Base-by-base conservation (phyloP, 202 grass and related monocot genomes). In the Brachypodium distachyon region DNA sequence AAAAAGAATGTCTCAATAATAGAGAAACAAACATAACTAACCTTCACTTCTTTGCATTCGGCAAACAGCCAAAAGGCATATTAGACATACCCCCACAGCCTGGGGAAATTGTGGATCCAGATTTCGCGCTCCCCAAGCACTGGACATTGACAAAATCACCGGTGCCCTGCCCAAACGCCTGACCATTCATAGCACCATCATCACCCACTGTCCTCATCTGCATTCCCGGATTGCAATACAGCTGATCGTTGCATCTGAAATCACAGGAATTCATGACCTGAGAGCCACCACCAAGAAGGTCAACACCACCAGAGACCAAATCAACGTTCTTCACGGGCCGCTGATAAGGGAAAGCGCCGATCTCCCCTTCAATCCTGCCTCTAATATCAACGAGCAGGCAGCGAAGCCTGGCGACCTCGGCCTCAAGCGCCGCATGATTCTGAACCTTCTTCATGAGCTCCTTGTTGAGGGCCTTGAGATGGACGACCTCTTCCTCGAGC, bases 321-420 rank as follows among this genome's bases (percentile, higher is more conserved):
- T 87, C 72, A 1, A 61, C 55, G 60, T 39, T 54, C 72, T 79
- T 94, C 9, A 61, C 38, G 3, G 66, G 80, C 18, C 82, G 92
- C 39, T 88, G 87, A 66, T 95, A 98, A 21, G 95, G 91, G 78
- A 98, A 98, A 18, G 85, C 58, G 7, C 91, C 95, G 33, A 98
- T 92, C 85, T 98, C 95, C 13, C 91, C 95, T 74, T 98, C 95
- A 54, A 98, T 98, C 69, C 95, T 94, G 41, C 91, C 95, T 50
- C 91, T 92, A 48, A 98, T 84, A 55, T 95, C 95, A 40, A 98
- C 91, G 72, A 95, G 87, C 29, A 98, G 81, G 67, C 91, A 98
- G 32, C 80, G 86, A 7, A 98, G 91, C 70, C 95, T 88, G 17
- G 73, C 82, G 2, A 87, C 89, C 85, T 98, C 89, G 12, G 87